phyloP scores from a whole-genome alignment of 1,284 basidiomycete species.

The Cryptococcus sp. region DNA sequence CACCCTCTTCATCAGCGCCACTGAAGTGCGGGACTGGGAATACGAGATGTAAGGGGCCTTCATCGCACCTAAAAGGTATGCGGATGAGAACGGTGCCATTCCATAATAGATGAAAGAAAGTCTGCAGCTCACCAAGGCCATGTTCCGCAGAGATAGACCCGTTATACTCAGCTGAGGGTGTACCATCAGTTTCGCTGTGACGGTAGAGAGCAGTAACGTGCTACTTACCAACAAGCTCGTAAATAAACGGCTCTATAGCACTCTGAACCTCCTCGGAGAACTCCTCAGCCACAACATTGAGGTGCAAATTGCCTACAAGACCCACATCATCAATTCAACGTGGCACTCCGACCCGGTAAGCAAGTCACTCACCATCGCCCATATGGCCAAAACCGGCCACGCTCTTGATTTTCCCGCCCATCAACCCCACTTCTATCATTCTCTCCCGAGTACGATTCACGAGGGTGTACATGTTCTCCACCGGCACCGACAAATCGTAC shows the following conservation, averaged over 20 bases:
- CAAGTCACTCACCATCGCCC: conserved; percentile 72
- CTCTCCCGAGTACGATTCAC: conserved; percentile 76
- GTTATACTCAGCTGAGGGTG: conserved; percentile 52
- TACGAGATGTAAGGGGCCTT: conserved; percentile 88
- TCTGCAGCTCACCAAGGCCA: conserved; percentile 58
- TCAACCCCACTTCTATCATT: conserved; percentile 67
- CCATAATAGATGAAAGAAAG: too few species aligned
- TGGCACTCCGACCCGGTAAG: neutral
- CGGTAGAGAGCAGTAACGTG: neutral
- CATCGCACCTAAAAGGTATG: conserved; percentile 61
- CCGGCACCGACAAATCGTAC: conserved; percentile 92
- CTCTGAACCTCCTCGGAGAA: conserved; percentile 80
- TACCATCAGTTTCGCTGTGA: neutral
- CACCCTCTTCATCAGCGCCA: conserved; percentile 83
- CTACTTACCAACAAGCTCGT: conserved; percentile 70
- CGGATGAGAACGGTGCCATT: neutral
- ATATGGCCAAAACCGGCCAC: conserved; percentile 94
- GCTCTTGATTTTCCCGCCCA: conserved; percentile 66
- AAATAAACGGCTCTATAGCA: conserved; percentile 90
- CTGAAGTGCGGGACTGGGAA: conserved; percentile 71
- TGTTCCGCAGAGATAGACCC: conserved; percentile 97
- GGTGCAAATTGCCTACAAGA: conserved; percentile 76
- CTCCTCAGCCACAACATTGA: conserved; percentile 80
- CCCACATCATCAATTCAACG: neutral
- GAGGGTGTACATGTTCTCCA: conserved; percentile 81